These are phyloP conservation scores for Euphorbia lathyris DNA, from an alignment of 345 rosid species.

Conservation along the genomic window DNA sequence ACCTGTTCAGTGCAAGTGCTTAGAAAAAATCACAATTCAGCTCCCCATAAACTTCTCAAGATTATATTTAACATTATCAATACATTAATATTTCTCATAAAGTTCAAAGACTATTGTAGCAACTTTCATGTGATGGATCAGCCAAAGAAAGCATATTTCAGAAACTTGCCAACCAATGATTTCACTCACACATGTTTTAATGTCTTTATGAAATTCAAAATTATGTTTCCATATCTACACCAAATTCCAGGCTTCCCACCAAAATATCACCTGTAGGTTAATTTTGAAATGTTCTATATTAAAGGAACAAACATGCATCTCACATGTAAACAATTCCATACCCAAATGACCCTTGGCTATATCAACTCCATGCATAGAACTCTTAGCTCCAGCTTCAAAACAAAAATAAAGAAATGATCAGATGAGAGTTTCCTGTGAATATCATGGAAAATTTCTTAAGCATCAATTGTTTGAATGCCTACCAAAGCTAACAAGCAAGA, in stretches of 20 bases:
- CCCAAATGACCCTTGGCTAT: constrained; percentile 58
- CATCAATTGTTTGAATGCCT: constrained; percentile 19
- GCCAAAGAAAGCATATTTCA: background rate
- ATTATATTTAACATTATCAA: background rate
- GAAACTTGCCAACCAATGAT: background rate
- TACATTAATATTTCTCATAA: background rate
- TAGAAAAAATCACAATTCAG: background rate
- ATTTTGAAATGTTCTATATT: background rate
- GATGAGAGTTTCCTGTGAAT: constrained; percentile 18
- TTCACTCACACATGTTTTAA: background rate
- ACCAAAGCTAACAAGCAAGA: constrained; percentile 90
- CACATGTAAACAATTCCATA: constrained; percentile 33
- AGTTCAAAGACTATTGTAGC: background rate
- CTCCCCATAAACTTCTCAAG: background rate
- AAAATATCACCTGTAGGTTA: background rate
- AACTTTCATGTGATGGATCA: background rate
- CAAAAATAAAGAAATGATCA: constrained; percentile 9
- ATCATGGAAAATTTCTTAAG: constrained; percentile 4
- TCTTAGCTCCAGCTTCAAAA: constrained; percentile 69
- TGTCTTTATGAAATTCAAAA: background rate
- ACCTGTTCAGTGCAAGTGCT: background rate
- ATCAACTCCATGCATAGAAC: constrained; percentile 56
- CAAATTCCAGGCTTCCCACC: background rate
- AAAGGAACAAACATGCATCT: constrained; percentile 22
- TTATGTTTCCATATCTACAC: too few relatives aligned